Evolutionary conservation across 441 rosid species (phyloP).

Genomic region (Sinapis alba): DNA sequence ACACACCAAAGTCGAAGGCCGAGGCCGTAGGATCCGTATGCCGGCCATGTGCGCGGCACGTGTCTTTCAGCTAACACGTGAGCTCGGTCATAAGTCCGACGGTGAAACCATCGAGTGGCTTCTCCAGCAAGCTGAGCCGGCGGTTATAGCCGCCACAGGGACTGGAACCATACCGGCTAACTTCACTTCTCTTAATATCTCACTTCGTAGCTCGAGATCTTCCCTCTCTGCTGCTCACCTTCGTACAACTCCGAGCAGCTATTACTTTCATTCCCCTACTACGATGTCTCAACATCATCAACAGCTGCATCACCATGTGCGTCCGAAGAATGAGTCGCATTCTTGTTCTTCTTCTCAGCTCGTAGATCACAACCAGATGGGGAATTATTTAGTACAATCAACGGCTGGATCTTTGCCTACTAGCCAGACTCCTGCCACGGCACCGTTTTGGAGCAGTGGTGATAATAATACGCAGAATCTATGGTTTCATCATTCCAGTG

Average conservation of each 20-base stretch:
- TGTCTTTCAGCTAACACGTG: constrained; percentile 87
- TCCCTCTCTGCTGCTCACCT: constrained; percentile 73
- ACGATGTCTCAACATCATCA: constrained; percentile 43
- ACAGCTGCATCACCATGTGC: constrained; percentile 25
- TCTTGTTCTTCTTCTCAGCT: constrained; percentile 31
- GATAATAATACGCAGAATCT: constrained; percentile 35
- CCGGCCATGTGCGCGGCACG: constrained; percentile 89
- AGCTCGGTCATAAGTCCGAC: constrained; percentile 87
- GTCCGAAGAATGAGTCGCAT: constrained; percentile 41
- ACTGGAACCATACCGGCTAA: constrained; percentile 93
- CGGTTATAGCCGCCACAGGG: constrained; percentile 89
- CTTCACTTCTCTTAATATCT: constrained; percentile 84
- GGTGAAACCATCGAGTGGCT: constrained; percentile 93
- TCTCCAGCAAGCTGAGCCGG: constrained; percentile 87
- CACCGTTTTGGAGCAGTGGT: constrained; percentile 62
- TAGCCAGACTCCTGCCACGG: constrained; percentile 57
- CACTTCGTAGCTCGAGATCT: constrained; percentile 84
- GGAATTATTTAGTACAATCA: constrained; percentile 63
- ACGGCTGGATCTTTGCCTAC: constrained; percentile 62
- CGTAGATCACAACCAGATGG: constrained; percentile 47
- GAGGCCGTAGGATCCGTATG: constrained; percentile 95
- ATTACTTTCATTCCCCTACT: constrained; percentile 57
- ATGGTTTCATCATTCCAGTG: constrained; percentile 37
- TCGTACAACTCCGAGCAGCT: constrained; percentile 45
- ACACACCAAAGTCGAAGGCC: constrained; percentile 91